A percentile compares a stretch with the other conserved stretches of the same genome.
phyloP scores from a whole-genome alignment of 371 early-diverging fungal species.

The Nematocida minor region DNA sequence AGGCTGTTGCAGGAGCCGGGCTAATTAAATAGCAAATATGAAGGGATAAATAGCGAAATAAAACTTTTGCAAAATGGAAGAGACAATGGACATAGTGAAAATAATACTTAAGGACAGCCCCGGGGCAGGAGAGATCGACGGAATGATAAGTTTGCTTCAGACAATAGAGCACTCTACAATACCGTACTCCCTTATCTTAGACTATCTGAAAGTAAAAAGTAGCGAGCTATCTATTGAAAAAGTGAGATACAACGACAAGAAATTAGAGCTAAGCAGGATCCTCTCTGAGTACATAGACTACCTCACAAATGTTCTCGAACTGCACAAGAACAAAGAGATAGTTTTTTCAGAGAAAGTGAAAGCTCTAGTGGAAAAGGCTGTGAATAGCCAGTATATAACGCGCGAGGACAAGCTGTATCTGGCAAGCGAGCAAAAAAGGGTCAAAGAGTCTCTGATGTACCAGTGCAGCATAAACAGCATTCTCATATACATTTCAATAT shows the following conservation, averaged over 20 bases:
- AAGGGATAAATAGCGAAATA: neutral
- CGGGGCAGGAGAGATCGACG: neutral
- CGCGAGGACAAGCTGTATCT: constrained; percentile 42
- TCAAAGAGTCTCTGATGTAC: neutral
- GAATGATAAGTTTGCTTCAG: neutral
- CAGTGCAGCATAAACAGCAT: neutral
- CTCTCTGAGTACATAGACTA: neutral
- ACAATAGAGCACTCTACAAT: neutral
- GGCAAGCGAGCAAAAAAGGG: neutral
- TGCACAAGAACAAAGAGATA: neutral
- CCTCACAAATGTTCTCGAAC: neutral
- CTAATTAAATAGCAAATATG: too few species aligned
- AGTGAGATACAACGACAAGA: neutral
- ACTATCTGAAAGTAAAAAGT: neutral
- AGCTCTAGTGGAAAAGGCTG: neutral
- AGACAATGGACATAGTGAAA: neutral
- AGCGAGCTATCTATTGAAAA: neutral
- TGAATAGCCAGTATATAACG: neutral
- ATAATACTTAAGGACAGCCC: neutral
- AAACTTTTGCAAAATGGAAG: constrained; percentile 11
- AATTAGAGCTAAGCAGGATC: neutral
- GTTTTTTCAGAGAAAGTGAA: neutral
- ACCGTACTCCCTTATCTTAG: neutral
- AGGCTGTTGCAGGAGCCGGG: too few species aligned
- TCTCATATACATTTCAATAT: neutral